phyloP scores from a whole-genome alignment of 352 stramenopile species.

The Globisporangium megalacanthum region DNA sequence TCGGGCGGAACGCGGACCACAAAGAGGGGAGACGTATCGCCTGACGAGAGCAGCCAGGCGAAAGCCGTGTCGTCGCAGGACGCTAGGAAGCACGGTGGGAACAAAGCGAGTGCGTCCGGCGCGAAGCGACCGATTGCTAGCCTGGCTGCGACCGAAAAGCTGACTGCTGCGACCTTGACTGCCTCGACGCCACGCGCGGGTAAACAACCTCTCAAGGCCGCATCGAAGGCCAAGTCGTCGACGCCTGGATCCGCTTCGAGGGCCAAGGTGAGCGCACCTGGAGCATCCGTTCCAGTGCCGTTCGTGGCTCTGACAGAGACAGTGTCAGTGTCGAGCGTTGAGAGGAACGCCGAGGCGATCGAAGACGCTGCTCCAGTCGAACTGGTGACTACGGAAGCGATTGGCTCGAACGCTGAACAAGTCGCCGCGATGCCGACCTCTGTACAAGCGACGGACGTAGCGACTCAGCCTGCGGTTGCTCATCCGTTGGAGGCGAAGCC shows the following conservation, averaged over 20 bases:
- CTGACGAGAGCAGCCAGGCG: conserved; percentile 2
- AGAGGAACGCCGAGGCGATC: neutral
- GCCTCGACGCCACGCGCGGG: neutral
- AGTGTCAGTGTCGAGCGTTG: neutral
- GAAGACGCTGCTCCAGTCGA: neutral
- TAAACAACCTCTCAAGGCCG: conserved; percentile 6
- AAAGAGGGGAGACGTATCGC: neutral
- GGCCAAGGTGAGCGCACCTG: neutral
- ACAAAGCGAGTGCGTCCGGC: conserved; percentile 1
- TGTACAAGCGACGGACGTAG: neutral
- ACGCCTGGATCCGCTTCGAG: neutral
- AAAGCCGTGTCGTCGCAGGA: conserved; percentile 3
- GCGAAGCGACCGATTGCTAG: neutral
- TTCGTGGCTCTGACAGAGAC: neutral
- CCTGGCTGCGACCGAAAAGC: neutral
- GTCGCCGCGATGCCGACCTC: neutral
- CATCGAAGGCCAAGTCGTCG: conserved; percentile 3
- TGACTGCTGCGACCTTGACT: neutral
- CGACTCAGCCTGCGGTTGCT: neutral
- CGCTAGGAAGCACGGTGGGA: conserved; percentile 2
- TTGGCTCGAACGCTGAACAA: neutral
- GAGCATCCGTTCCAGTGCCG: neutral
- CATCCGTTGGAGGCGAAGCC: too few relatives aligned
- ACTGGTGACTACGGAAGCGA: neutral
- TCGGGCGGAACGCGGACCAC: neutral